A percentile compares a stretch with the other conserved stretches of the same genome.
Conservation (phyloP, 208 protist species). For the Leishmania guyanensis region DNA sequence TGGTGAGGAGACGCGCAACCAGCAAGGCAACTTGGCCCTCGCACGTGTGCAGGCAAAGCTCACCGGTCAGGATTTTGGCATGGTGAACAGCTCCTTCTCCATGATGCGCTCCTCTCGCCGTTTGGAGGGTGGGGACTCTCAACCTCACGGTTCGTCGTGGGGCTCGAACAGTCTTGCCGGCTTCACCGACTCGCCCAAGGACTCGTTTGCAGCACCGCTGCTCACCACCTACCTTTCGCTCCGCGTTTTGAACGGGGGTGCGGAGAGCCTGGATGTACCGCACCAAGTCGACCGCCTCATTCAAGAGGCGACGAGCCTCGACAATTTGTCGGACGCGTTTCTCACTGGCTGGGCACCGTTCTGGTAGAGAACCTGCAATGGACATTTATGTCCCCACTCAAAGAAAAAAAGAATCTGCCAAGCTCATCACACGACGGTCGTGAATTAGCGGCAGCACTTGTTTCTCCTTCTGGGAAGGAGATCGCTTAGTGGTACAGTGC, state of each 20-base stretch:
- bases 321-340: conserved; percentile 90
- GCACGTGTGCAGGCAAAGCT: conserved; percentile 88
- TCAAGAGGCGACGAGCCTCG: conserved; percentile 85
- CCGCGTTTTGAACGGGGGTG: conserved; percentile 51
- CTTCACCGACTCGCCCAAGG: conserved; percentile 49
- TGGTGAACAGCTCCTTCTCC: conserved; percentile 68
- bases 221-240: conserved; percentile 82
- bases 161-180: conserved; percentile 41
- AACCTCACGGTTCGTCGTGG: conserved; percentile 50
- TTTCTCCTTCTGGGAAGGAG: neutral
- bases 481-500: neutral
- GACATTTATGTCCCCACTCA: neutral
- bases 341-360: conserved; percentile 92
- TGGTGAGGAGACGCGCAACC: conserved; percentile 78
- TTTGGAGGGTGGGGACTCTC: conserved; percentile 17
- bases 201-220: conserved; percentile 49
- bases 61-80: conserved; percentile 86
- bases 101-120: conserved; percentile 46
- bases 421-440: neutral
- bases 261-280: conserved; percentile 70
- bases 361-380: conserved; percentile 51
- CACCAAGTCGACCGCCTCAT: conserved; percentile 92
- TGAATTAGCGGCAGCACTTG: neutral
- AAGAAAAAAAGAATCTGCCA: neutral
- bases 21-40: conserved; percentile 83